Base-by-base conservation (phyloP, 192 early-diverging fungal species). In the Backusella mclennaniae region DNA sequence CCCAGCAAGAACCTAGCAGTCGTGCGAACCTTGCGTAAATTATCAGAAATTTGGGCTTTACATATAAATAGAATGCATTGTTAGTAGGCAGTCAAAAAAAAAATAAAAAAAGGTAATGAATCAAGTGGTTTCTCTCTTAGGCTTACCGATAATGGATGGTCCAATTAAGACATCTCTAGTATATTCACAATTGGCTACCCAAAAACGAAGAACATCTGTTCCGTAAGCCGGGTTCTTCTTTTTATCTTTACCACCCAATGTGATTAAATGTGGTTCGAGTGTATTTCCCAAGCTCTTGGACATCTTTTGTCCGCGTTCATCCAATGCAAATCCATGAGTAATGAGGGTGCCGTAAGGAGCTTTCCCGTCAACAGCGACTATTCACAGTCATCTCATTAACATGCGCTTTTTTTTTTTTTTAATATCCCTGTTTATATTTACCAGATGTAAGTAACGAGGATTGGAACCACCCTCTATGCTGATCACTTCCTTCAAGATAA, bases 381-480 rank as follows among this genome's bases (percentile, higher is more conserved):
- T 31, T n/a, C 19, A 71, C 26, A 46, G 49, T 2, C 21, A 69
- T 67, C 0, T 46, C 39, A 6, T 66, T 8, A 31, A 21, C 19
- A 49, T 0, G 4, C 19, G 19, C 4, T 56, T 12, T 59, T 56
- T 19, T 56, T 19, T 56, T 8, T 56, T 8, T 56, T 7, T 26
- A 9, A 3, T 35, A 36, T 14, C 56, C 15, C 4, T 49, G 15
- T 19, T 6, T 49, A 66, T 49, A 17, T 49, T 83, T 76, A 85
- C 85, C 80, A 4, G 90, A 91, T 15, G 93, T 93, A 53, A 95
- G 83, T 39, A 94, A 79, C 9, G 93, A 94, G 17, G 93, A 95
- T 76, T 94, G 92, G 85, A 95, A 95, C 94, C 94, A 95, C 6
- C 93, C 94, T 44, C 94, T 89, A 83, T 95, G 91, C 73, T 95